Conservation (phyloP, 352 stramenopile species). For the Phytophthora palmivora region DNA sequence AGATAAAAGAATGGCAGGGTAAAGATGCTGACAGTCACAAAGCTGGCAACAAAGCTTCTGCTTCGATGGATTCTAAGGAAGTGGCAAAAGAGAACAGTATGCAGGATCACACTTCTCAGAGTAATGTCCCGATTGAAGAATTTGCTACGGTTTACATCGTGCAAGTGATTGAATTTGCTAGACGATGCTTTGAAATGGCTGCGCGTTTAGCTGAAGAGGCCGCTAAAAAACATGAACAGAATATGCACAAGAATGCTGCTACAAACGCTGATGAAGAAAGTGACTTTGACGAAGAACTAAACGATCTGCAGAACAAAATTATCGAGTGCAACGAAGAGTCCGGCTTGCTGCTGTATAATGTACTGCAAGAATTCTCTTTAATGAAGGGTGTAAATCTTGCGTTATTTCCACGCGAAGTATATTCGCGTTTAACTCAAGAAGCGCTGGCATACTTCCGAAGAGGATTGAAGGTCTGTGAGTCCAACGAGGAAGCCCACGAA, state of each 20-base stretch:
- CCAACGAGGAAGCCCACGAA: slow-evolving; percentile 49
- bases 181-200: slow-evolving; percentile 74
- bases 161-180: slow-evolving; percentile 68
- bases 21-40: slow-evolving; percentile 21
- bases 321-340: slow-evolving; percentile 79
- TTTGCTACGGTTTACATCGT: slow-evolving; percentile 52
- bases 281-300: slow-evolving; percentile 35
- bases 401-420: slow-evolving; percentile 37
- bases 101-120: slow-evolving; percentile 1
- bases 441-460: slow-evolving; percentile 49
- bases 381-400: slow-evolving; percentile 45
- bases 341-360: slow-evolving; percentile 75
- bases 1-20: slow-evolving; percentile 63
- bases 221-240: slow-evolving; percentile 17
- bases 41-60: slow-evolving; percentile 5
- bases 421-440: slow-evolving; percentile 37
- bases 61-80: slow-evolving; percentile 13
- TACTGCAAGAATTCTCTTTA: slow-evolving; percentile 69
- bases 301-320: slow-evolving; percentile 41
- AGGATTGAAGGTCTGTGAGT: slow-evolving; percentile 45
- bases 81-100: neutral
- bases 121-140: slow-evolving; percentile 48
- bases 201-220: slow-evolving; percentile 41
- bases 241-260: slow-evolving; percentile 6
- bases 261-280: slow-evolving; percentile 14